These are phyloP conservation scores for Pterocarpus macrocarpus DNA, from an alignment of 306 rosid genomes.

Conservation along the genomic window DNA sequence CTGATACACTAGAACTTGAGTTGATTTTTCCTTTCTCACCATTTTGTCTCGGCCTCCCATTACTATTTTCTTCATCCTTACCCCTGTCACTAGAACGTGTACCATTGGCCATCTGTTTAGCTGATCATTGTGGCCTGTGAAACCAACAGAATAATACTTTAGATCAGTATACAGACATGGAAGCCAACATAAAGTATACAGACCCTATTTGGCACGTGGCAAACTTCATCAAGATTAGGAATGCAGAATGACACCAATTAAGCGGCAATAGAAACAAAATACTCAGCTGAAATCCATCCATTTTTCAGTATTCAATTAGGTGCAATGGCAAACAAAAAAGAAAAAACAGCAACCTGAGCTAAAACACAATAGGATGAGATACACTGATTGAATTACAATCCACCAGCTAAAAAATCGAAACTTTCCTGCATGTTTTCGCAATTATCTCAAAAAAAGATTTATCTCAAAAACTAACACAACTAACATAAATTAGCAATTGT, in stretches of 20 bases:
- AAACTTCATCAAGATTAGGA: conserved; percentile 27
- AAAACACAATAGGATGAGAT: neutral
- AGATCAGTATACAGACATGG: conserved; percentile 35
- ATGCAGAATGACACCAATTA: conserved; percentile 17
- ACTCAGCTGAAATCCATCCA: conserved; percentile 36
- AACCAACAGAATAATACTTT: conserved; percentile 32
- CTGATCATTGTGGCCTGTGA: conserved; percentile 33
- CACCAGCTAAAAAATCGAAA: neutral
- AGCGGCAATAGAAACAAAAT: neutral
- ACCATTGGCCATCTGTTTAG: conserved; percentile 63
- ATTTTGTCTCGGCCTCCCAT: conserved; percentile 43
- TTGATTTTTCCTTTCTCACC: conserved; percentile 50
- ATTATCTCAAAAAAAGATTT: neutral
- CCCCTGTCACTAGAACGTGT: conserved; percentile 57
- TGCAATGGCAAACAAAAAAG: neutral
- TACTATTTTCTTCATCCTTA: conserved; percentile 57
- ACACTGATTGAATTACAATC: conserved; percentile 3
- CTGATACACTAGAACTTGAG: conserved; percentile 45
- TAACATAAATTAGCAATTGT: neutral
- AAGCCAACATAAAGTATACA: conserved; percentile 27
- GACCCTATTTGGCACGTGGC: neutral
- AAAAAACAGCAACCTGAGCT: neutral
- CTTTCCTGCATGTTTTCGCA: neutral
- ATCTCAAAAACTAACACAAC: neutral
- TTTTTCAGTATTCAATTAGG: neutral